Evolutionary conservation across 768 basidiomycete species (phyloP), one percentile per base, ranked within the genome.

Genomic region (Lentinula raphanica): DNA sequence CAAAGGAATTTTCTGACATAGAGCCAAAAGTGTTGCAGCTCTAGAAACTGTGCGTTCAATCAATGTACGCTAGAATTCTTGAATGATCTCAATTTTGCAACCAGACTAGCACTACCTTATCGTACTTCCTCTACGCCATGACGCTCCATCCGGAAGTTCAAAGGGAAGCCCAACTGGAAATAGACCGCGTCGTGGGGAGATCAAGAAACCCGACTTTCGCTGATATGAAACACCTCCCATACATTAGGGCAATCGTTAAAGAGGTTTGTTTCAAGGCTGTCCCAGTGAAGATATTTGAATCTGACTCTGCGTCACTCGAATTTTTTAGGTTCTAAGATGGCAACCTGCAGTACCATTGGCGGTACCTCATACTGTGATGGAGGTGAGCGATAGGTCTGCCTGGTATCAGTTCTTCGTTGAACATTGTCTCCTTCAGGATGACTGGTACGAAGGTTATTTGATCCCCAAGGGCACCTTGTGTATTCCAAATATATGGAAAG

Each of bases 131-230:
- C 28, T 59, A 62, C 19, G 63, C 63, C 7, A 67, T 69, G 65
- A 50, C 51, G 5, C 39, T 56, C n/a, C 56, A 65, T 51, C 67
- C 65, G 12, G 61, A 65, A 1, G 57, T 67, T 15, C 69, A 68
- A 46, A 27, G 44, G 13, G 45, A 48, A 11, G 68, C 68, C 2
- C 69, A 70, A 55, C 56, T 39, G 8, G 66, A 70, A 59, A 49
- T 70, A 38, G 69, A 69, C 53, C n/a, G 28, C 7, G 60, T 68
- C n/a, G 49, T 67, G 2, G 67, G 67, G 12, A 21, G 49, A 7
- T 59, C 60, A 17, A 44, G 67, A 4, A 57, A 66, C 19, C 69
- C 69, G 3, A 62, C 54, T 23, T 36, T 67, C 17, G 50, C 36
- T 8, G 67, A 68, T 29, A 32, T 60, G 23, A 28, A 32, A 25